Evolutionary conservation across 495 filamentous ascomycete genomes (phyloP), one percentile per base, ranked within the genome.

Genomic region (Trichoderma asperelloides): DNA sequence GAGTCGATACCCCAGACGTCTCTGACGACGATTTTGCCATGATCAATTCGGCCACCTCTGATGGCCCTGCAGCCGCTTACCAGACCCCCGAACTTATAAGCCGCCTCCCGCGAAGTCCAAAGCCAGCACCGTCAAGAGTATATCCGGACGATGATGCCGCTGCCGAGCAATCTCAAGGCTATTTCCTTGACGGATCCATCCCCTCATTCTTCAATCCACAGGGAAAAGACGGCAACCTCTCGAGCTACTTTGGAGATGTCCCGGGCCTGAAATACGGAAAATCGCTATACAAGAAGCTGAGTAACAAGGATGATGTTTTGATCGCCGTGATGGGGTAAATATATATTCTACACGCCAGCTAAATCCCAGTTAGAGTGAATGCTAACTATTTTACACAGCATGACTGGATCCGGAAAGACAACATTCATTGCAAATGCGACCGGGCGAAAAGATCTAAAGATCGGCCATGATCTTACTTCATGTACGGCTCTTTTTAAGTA

Each of bases 391-490:
- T 70, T 76, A 16, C 72, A 76, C 71, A 77, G 77, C 41, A 69
- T 77, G 21, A 78, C 78, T 1, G 78, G 77, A 2, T 67, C 71
- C n/a, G 76, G 77, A 23, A 80, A 80, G 68, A 75, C 69, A 15
- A 77, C 70, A 25, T 77, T 80, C 65, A 74, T 80, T 68, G 65
- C 70, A 27, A 66, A 69, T 23, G 64, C 69, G n/a, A 70, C 68
- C 13, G 67, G 66, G n/a, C 47, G 47, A 21, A 62, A 69, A 28
- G 39, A 57, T 5, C 63, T 70, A 4, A 67, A 65, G 16, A 68
- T 75, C n/a, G 75, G 78, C 0, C 62, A 75, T 64, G 40, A 30
- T 25, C 51, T 78, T 11, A 15, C 62, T 47, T 77, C 71, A 3
- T 72, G 75, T 78, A 76, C 45, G 72, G 41, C 0, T 8, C 4